phyloP scores from a whole-genome alignment of 169 alveolate species.

The Besnoitia besnoiti region DNA sequence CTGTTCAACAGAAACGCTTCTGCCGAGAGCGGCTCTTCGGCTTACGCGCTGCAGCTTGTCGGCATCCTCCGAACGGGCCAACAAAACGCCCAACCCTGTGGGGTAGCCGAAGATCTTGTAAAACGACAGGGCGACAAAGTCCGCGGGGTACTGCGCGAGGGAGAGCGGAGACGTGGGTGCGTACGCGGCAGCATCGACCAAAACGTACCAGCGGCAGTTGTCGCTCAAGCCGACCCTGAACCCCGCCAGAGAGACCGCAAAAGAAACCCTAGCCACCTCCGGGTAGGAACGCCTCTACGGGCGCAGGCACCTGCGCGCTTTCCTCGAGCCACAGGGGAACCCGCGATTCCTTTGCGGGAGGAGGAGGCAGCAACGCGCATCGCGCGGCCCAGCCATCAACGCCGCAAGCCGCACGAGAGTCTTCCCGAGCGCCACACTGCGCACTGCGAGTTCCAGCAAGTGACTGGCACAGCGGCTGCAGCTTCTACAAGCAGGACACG shows the following conservation, averaged over 20 bases:
- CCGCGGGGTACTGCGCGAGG: constrained; percentile 68
- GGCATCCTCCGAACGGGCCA: constrained; percentile 54
- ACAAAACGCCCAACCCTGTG: constrained; percentile 76
- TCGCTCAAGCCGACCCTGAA: constrained; percentile 67
- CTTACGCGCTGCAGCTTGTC: constrained; percentile 60
- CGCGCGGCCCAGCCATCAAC: no score
- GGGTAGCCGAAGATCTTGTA: constrained; percentile 78
- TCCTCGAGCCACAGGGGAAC: not conserved
- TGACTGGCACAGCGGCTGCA: no score
- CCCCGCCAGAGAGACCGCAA: not conserved
- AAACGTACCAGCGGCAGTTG: constrained; percentile 71
- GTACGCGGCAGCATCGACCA: constrained; percentile 75
- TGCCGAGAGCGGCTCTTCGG: not conserved
- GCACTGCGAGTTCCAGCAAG: no score
- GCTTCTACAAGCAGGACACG: no score
- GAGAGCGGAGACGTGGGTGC: constrained; percentile 71
- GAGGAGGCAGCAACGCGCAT: no score
- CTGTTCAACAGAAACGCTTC: not conserved
- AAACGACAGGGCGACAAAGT: constrained; percentile 73
- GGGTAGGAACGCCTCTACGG: no score
- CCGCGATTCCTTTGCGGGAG: no score
- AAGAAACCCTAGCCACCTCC: no score
- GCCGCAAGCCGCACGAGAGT: no score
- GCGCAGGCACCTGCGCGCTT: not conserved
- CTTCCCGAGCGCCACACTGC: no score